Conservation (phyloP, 495 filamentous ascomycete genomes). For the Xylaria intraflava region DNA sequence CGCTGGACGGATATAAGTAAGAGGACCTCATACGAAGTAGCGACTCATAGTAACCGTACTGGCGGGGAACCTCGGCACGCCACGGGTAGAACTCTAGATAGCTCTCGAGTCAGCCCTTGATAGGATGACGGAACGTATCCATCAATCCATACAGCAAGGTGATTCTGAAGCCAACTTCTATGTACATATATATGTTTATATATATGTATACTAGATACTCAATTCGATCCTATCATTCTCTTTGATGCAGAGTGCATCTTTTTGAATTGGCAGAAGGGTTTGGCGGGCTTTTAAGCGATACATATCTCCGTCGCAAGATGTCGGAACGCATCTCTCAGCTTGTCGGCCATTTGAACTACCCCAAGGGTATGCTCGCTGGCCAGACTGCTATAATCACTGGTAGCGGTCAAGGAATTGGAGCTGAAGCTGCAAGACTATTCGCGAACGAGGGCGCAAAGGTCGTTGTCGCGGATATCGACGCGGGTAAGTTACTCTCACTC, state of each 20-base stretch:
- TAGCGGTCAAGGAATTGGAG: slow-evolving; percentile 82
- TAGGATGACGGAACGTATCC: no score
- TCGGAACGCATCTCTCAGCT: slow-evolving; percentile 59
- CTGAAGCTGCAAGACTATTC: slow-evolving; percentile 72
- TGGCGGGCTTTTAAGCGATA: no score
- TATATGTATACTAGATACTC: background rate
- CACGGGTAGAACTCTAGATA: background rate
- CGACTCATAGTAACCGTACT: background rate
- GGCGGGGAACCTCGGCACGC: slow-evolving; percentile 6
- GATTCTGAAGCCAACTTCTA: no score
- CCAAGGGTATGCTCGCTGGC: slow-evolving; percentile 64
- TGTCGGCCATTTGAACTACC: slow-evolving; percentile 70
- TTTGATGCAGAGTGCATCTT: no score
- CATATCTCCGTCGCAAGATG: slow-evolving; percentile 36
- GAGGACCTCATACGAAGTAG: no score
- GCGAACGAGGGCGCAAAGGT: slow-evolving; percentile 83
- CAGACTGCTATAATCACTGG: slow-evolving; percentile 88
- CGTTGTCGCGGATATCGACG: slow-evolving; percentile 75
- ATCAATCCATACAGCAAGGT: no score
- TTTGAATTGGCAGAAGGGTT: no score
- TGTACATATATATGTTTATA: no score
- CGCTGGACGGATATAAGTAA: no score
- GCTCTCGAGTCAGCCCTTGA: no score
- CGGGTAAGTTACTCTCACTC: slow-evolving; percentile 34
- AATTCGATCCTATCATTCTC: no score